Evolutionary conservation across 176 grass and related monocot genomes (phyloP).

Genomic region (Aegilops longissima): DNA sequence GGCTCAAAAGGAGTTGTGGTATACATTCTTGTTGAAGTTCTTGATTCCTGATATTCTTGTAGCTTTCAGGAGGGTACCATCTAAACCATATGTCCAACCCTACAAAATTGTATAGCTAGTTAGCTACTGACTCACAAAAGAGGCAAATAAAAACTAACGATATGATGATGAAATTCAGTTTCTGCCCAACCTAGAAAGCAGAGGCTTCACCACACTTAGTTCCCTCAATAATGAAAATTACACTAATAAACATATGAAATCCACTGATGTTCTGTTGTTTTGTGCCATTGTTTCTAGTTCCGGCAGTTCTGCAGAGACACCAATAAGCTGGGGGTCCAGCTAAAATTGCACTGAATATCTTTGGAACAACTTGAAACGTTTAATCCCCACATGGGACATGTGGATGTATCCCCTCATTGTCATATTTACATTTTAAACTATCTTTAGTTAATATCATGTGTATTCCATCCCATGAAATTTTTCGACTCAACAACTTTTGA

Average conservation of each 20-base stretch:
- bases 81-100: conserved; percentile 96
- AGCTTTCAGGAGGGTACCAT: conserved; percentile 89
- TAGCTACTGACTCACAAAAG: not conserved
- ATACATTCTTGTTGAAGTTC: conserved; percentile 82
- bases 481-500: not conserved
- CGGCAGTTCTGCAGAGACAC: not conserved
- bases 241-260: not conserved
- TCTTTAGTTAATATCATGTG: not conserved
- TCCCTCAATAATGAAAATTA: not conserved
- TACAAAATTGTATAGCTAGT: conserved; percentile 32
- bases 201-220: conserved; percentile 1
- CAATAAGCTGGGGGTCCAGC: not conserved
- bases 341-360: not conserved
- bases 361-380: not conserved
- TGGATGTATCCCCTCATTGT: not conserved
- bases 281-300: not conserved
- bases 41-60: conserved; percentile 90
- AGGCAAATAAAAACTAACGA: conserved; percentile 16
- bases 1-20: not conserved
- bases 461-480: not conserved
- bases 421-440: not conserved
- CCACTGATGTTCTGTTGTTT: not conserved
- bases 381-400: not conserved
- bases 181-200: not conserved
- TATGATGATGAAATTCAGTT: not conserved